These are phyloP conservation scores for Teunomyces pallodes DNA, from an alignment of 805 yeast genomes.

Conservation along the genomic window DNA sequence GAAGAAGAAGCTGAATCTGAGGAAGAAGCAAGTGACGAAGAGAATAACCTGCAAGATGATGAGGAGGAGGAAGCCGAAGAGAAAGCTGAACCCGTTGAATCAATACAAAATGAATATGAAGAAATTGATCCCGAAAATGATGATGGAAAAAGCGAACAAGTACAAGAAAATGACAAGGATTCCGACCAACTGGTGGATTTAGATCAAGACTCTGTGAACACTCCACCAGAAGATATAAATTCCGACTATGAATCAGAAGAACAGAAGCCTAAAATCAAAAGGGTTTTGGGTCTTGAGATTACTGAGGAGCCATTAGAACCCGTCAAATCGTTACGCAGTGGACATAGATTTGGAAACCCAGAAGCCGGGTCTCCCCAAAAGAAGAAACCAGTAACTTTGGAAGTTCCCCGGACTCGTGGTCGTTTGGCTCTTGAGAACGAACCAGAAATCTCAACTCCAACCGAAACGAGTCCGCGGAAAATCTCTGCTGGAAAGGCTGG, in stretches of 20 bases:
- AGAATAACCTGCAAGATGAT: background rate
- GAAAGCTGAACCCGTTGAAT: background rate
- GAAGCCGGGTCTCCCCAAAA: constrained; percentile 4
- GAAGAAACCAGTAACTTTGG: background rate
- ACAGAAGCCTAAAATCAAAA: constrained; percentile 7
- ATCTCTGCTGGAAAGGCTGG: constrained; percentile 4
- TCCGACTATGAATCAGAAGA: background rate
- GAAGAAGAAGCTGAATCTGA: background rate
- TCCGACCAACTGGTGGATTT: background rate
- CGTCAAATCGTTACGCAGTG: constrained; percentile 23
- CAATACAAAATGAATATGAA: background rate
- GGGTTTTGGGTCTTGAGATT: constrained; percentile 24
- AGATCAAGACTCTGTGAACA: background rate
- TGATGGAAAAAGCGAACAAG: background rate
- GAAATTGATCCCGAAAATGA: background rate
- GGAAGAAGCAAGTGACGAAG: background rate
- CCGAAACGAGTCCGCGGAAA: constrained; percentile 4
- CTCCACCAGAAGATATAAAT: background rate
- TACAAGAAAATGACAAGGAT: background rate
- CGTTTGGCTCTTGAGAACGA: background rate
- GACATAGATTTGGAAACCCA: constrained; percentile 17
- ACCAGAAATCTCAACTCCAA: background rate
- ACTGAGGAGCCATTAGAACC: constrained; percentile 19
- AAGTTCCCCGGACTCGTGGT: constrained; percentile 4
- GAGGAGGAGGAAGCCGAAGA: constrained; percentile 4